phyloP scores from a whole-genome alignment of 164 flowering plant genomes.

The Dillenia turbinata region DNA sequence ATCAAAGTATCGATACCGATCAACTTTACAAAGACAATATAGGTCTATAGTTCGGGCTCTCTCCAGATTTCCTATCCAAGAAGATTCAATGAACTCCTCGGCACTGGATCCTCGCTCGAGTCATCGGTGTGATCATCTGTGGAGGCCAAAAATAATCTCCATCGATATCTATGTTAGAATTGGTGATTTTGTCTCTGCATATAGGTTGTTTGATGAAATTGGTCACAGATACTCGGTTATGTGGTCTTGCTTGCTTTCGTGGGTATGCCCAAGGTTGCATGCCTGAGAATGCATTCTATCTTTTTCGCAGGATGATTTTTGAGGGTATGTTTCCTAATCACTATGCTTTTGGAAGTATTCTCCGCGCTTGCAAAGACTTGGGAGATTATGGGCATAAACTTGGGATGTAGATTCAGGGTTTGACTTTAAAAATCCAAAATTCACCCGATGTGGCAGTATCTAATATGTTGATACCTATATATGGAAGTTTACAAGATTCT shows the following conservation, averaged over 20 bases:
- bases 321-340: conserved; percentile 44
- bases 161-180: conserved; percentile 43
- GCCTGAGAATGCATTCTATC: conserved; percentile 43
- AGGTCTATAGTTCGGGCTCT: too few relatives aligned
- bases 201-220: conserved; percentile 69
- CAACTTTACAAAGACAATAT: too few relatives aligned
- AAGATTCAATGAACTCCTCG: too few relatives aligned
- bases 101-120: too few relatives aligned
- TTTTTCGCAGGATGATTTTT: conserved; percentile 46
- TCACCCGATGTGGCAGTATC: conserved; percentile 40
- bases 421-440: conserved; percentile 39
- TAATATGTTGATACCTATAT: conserved; percentile 78
- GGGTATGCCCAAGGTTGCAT: conserved; percentile 47
- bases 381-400: conserved; percentile 28
- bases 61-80: too few relatives aligned
- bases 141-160: too few relatives aligned
- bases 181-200: conserved; percentile 48
- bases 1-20: too few relatives aligned
- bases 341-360: conserved; percentile 60
- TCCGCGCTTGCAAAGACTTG: conserved; percentile 65
- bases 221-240: conserved; percentile 52
- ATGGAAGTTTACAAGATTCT: conserved; percentile 42
- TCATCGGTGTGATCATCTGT: too few relatives aligned
- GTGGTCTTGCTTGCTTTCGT: conserved; percentile 77
- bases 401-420: conserved; percentile 72